These are phyloP conservation scores for Fusarium brevicatenulatum DNA, from an alignment of 2,329 filamentous ascomycete species.

Conservation along the genomic window DNA sequence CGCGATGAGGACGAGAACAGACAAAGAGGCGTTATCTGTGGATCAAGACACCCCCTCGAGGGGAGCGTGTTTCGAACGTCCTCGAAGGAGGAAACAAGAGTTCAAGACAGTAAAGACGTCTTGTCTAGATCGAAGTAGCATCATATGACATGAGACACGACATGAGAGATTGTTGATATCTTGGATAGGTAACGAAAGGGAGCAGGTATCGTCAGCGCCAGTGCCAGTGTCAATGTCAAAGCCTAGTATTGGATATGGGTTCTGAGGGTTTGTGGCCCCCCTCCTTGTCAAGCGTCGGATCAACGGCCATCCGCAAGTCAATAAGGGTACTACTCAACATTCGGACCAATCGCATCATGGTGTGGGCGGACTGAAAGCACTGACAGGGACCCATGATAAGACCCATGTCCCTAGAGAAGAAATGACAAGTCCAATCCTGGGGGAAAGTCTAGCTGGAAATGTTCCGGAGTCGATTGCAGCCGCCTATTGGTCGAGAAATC, in stretches of 20 bases:
- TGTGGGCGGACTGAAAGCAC: neutral
- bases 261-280: neutral
- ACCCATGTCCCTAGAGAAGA: constrained; percentile 26
- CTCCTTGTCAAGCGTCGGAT: constrained; percentile 18
- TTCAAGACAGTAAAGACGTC: neutral
- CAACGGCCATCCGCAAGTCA: constrained; percentile 21
- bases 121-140: constrained; percentile 22
- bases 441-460: constrained; percentile 21
- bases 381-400: constrained; percentile 19
- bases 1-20: constrained; percentile 25
- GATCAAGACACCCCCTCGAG: constrained; percentile 7
- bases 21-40: constrained; percentile 6
- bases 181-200: constrained; percentile 3
- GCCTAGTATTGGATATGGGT: neutral
- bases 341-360: constrained; percentile 8
- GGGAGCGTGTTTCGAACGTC: neutral
- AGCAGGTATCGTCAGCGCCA: constrained; percentile 1
- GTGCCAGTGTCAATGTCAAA: neutral
- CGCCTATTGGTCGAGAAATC: constrained; percentile 11
- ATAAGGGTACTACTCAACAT: constrained; percentile 7
- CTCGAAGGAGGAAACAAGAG: constrained; percentile 1
- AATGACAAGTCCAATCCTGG: constrained; percentile 22
- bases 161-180: constrained; percentile 4
- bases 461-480: constrained; percentile 7
- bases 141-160: constrained; percentile 13